phyloP scores from a whole-genome alignment of 345 rosid genomes.

The Anastatica hierochuntica region DNA sequence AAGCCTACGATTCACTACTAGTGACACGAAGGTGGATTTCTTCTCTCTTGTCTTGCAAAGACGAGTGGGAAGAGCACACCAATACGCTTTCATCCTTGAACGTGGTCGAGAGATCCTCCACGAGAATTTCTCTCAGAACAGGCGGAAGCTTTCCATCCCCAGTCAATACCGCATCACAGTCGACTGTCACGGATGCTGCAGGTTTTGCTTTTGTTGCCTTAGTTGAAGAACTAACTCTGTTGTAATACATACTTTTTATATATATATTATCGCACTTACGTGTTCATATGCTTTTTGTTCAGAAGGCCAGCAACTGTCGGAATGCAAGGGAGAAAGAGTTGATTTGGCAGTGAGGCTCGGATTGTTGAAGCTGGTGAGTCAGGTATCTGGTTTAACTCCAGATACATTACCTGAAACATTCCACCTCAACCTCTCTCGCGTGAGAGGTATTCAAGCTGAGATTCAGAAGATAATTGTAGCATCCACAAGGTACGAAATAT shows the following conservation, averaged over 20 bases:
- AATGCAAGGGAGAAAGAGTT: conserved; percentile 59
- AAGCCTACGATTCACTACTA: conserved; percentile 42
- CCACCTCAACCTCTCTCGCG: conserved; percentile 50
- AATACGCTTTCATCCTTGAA: conserved; percentile 37
- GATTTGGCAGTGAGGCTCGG: conserved; percentile 71
- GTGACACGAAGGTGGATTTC: conserved; percentile 57
- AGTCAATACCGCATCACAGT: conserved; percentile 6
- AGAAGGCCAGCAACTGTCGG: conserved; percentile 39
- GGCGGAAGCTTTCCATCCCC: conserved; percentile 54
- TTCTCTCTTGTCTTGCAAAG: conserved; percentile 36
- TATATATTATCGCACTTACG: background rate
- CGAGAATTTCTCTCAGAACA: conserved; percentile 49
- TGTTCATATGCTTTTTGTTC: conserved; percentile 1
- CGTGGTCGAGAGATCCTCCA: conserved; percentile 36
- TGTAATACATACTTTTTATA: background rate
- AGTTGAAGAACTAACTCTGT: background rate
- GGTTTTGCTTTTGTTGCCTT: conserved; percentile 30
- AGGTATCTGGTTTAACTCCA: conserved; percentile 48
- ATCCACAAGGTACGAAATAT: conserved; percentile 51
- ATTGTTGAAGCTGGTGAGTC: conserved; percentile 59
- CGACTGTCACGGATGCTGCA: conserved; percentile 23
- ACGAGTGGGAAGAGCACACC: conserved; percentile 71
- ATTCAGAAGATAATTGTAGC: conserved; percentile 71
- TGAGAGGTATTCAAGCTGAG: conserved; percentile 65
- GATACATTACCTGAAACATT: conserved; percentile 66